Evolutionary conservation across 1,139 yeast species (phyloP).

Genomic region (Pichia sp.): DNA sequence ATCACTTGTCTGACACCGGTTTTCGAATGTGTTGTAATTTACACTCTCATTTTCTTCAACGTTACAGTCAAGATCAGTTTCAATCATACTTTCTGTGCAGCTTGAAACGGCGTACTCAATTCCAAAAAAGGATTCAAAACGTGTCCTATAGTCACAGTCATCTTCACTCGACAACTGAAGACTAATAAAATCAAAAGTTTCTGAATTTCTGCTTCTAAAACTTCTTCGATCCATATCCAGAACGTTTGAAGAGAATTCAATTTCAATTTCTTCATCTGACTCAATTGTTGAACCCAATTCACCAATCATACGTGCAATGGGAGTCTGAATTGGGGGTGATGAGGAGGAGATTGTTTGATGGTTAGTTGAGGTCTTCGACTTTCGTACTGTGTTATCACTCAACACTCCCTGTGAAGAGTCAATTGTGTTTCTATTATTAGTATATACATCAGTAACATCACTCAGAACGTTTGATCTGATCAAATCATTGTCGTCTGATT

Average conservation of each 20-base stretch:
- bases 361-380: no score
- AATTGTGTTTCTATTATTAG: no score
- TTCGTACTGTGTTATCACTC: no score
- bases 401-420: no score
- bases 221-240: slow-evolving; percentile 1
- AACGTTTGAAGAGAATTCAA: slow-evolving; percentile 3
- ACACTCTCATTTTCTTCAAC: no score
- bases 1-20: no score
- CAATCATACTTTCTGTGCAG: not conserved
- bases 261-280: slow-evolving; percentile 6
- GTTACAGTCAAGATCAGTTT: not conserved
- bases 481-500: no score
- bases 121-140: slow-evolving; percentile 10
- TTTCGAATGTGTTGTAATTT: no score
- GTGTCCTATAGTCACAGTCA: slow-evolving; percentile 6
- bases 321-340: no score
- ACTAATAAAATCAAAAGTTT: slow-evolving; percentile 8
- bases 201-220: not conserved
- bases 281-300: slow-evolving; percentile 1
- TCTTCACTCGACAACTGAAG: slow-evolving; percentile 12
- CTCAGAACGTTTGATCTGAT: no score
- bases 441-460: no score
- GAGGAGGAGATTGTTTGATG: no score
- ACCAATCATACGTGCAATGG: slow-evolving; percentile 6
- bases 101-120: slow-evolving; percentile 1